These are phyloP conservation scores for Picea abies DNA, from an alignment of 83 land plant genomes.

Conservation along the genomic window DNA sequence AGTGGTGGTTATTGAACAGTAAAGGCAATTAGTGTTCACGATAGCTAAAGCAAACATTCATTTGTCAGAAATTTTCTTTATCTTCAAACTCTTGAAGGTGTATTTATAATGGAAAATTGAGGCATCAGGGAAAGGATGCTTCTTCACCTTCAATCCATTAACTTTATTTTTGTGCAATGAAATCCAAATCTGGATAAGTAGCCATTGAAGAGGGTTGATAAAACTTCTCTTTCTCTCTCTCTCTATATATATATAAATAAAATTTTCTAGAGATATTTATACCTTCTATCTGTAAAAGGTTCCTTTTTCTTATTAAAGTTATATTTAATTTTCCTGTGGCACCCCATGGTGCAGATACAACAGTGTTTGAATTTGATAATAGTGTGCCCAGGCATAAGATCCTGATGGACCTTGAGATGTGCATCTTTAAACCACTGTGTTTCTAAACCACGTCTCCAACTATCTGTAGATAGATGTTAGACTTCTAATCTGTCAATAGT, in stretches of 20 bases:
- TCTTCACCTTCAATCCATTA: background rate
- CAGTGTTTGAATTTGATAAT: too few species aligned
- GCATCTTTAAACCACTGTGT: too few species aligned
- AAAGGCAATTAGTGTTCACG: background rate
- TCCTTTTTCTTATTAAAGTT: too few species aligned
- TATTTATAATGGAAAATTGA: background rate
- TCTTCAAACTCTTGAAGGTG: background rate
- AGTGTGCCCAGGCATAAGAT: too few species aligned
- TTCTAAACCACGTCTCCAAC: too few species aligned
- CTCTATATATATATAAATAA: background rate
- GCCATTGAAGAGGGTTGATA: too few species aligned
- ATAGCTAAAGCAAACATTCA: background rate
- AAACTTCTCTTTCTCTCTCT: background rate
- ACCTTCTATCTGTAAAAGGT: background rate
- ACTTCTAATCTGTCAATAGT: too few species aligned
- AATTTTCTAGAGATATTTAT: background rate
- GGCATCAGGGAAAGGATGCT: background rate
- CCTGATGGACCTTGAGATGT: too few species aligned
- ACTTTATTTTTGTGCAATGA: background rate
- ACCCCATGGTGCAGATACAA: too few species aligned
- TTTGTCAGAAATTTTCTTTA: background rate
- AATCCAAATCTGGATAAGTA: too few species aligned
- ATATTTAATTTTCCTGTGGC: too few species aligned
- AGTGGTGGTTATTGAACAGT: slow-evolving; percentile 2
- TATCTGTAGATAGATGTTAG: too few species aligned